phyloP scores from a whole-genome alignment of 345 rosid species.

The Cardamine resedifolia region DNA sequence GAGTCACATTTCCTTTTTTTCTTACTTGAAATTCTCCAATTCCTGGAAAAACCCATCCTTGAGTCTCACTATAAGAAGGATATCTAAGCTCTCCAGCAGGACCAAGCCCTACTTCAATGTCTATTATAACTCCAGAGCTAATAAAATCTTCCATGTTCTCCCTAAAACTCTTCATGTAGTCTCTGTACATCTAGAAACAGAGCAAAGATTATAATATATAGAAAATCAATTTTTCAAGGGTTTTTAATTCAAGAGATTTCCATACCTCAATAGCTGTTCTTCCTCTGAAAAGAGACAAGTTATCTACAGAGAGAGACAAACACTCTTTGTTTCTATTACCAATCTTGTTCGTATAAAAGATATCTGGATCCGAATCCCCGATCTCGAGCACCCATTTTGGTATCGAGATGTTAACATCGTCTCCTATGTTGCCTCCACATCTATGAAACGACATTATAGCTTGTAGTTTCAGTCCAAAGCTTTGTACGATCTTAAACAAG shows the following conservation, averaged over 20 bases:
- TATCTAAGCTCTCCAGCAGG: conserved; percentile 94
- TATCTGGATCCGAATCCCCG: conserved; percentile 65
- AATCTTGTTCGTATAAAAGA: conserved; percentile 61
- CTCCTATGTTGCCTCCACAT: conserved; percentile 91
- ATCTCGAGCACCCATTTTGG: conserved; percentile 75
- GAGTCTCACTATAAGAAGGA: conserved; percentile 72
- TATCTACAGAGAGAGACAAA: conserved; percentile 70
- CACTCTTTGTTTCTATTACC: conserved; percentile 71
- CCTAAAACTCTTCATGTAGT: conserved; percentile 84
- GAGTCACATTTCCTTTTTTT: background rate
- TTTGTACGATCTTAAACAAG: conserved; percentile 56
- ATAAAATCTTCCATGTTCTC: conserved; percentile 71
- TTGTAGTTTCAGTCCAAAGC: conserved; percentile 56
- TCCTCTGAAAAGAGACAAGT: conserved; percentile 59
- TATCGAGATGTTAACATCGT: conserved; percentile 65
- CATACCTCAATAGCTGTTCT: conserved; percentile 71
- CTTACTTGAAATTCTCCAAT: conserved; percentile 89
- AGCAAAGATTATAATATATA: background rate
- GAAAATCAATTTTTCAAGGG: background rate
- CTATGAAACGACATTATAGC: conserved; percentile 87
- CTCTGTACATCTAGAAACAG: conserved; percentile 64
- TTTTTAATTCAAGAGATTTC: background rate
- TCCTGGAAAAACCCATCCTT: conserved; percentile 87
- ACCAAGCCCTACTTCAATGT: conserved; percentile 90
- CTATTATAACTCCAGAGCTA: conserved; percentile 62